These are phyloP conservation scores for Blastomyces gilchristii DNA, from an alignment of 2,329 filamentous ascomycete species.

Conservation along the genomic window DNA sequence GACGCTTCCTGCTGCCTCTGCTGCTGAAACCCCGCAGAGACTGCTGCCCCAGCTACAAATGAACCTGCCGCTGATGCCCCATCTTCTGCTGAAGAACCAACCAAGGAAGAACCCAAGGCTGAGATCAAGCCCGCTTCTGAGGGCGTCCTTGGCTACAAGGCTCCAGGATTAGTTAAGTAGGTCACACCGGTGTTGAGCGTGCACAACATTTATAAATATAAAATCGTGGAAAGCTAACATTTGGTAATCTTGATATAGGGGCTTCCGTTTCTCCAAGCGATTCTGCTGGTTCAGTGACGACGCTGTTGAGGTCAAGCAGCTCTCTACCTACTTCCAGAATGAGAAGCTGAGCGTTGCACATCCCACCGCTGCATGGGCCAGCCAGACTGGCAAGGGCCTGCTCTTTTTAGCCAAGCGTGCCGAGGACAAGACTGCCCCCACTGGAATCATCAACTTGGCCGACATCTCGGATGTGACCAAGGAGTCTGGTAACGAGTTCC, in stretches of 20 bases:
- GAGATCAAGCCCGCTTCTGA: constrained; percentile 61
- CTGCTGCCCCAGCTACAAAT: constrained; percentile 12
- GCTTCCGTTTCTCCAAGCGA: constrained; percentile 82
- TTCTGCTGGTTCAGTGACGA: constrained; percentile 81
- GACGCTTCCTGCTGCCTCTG: constrained; percentile 29
- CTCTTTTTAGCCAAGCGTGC: constrained; percentile 81
- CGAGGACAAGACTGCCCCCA: constrained; percentile 68
- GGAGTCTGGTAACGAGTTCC: constrained; percentile 71
- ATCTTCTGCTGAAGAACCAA: constrained; percentile 25
- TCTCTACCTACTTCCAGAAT: constrained; percentile 68
- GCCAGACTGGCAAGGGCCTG: constrained; percentile 88
- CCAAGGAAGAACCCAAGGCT: constrained; percentile 26
- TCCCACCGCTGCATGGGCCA: constrained; percentile 77
- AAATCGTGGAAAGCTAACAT: neutral
- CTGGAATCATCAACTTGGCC: constrained; percentile 73
- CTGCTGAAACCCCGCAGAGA: constrained; percentile 22
- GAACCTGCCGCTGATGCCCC: constrained; percentile 27
- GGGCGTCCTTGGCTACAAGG: constrained; percentile 83
- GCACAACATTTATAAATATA: neutral
- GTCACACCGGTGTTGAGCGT: constrained; percentile 24
- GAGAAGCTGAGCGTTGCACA: constrained; percentile 77
- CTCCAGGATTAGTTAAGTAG: constrained; percentile 80
- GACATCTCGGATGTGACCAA: constrained; percentile 62
- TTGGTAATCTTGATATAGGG: constrained; percentile 42
- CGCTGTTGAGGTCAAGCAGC: constrained; percentile 60